phyloP scores from a whole-genome alignment of 176 grass and related monocot species.

The Rhynchospora pubera region DNA sequence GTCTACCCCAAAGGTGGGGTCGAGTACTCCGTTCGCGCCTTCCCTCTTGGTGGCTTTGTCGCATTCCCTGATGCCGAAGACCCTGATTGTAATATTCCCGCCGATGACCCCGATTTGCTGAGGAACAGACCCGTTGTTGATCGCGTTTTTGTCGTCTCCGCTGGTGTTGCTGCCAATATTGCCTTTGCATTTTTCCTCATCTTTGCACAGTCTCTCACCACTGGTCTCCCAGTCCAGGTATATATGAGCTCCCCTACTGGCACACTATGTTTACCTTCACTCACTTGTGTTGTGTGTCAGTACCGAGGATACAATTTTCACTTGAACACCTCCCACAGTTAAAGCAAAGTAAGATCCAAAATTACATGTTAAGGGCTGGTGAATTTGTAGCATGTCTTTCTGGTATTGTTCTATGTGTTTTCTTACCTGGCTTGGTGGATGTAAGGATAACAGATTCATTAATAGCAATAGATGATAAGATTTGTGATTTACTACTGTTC shows the following conservation, averaged over 20 bases:
- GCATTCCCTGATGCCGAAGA: conserved; percentile 93
- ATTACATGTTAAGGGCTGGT: too few relatives aligned
- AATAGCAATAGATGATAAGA: too few relatives aligned
- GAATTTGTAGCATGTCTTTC: too few relatives aligned
- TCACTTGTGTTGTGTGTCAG: not conserved
- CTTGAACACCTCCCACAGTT: not conserved
- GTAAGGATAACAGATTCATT: too few relatives aligned
- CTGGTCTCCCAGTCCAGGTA: conserved; percentile 75
- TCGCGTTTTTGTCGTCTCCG: conserved; percentile 78
- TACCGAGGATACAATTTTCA: not conserved
- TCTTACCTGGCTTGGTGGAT: too few relatives aligned
- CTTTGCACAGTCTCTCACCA: conserved; percentile 62
- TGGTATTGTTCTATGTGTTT: too few relatives aligned
- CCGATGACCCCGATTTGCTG: conserved; percentile 87
- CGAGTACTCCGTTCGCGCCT: conserved; percentile 86
- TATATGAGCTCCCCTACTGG: not conserved
- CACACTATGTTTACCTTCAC: not conserved
- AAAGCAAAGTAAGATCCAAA: not conserved
- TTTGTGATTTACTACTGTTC: too few relatives aligned
- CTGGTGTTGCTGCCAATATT: conserved; percentile 76
- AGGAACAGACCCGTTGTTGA: conserved; percentile 84
- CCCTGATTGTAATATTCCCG: conserved; percentile 52
- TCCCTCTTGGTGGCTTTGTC: conserved; percentile 91
- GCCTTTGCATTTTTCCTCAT: conserved; percentile 80
- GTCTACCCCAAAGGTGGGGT: conserved; percentile 43